These are phyloP conservation scores for Amphichorda felina DNA, from an alignment of 2,329 filamentous ascomycete species.

Conservation along the genomic window DNA sequence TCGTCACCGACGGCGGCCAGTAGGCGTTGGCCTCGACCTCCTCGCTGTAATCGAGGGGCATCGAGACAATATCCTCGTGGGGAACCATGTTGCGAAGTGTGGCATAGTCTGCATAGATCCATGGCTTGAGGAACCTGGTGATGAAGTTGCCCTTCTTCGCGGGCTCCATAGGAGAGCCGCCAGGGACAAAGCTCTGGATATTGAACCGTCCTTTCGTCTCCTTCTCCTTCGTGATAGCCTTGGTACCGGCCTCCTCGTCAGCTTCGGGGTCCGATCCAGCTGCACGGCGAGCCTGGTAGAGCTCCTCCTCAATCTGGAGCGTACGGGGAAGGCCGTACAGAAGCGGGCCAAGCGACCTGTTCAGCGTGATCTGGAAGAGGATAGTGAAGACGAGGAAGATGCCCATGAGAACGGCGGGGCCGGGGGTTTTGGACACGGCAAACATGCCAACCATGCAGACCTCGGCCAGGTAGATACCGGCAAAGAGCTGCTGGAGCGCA, in stretches of 20 bases:
- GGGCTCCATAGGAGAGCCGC: conserved; percentile 6
- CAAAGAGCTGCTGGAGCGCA: conserved; percentile 75
- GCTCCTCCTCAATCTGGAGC: conserved; percentile 27
- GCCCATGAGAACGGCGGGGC: conserved; percentile 65
- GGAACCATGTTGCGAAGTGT: conserved; percentile 62
- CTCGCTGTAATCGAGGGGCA: conserved; percentile 45
- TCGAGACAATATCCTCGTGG: conserved; percentile 29
- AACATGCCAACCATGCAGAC: conserved; percentile 76
- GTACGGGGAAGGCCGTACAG: conserved; percentile 61
- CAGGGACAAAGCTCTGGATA: conserved; percentile 10
- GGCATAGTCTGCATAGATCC: conserved; percentile 61
- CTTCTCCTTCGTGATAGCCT: conserved; percentile 8
- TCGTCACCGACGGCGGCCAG: conserved; percentile 56
- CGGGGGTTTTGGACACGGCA: conserved; percentile 51
- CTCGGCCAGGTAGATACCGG: conserved; percentile 70
- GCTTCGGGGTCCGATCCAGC: conserved; percentile 4
- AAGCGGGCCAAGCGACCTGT: conserved; percentile 57
- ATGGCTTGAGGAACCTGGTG: conserved; percentile 59
- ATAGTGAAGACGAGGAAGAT: conserved; percentile 64
- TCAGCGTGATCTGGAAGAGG: conserved; percentile 64
- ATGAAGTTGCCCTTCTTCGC: conserved; percentile 40
- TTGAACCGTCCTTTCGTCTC: conserved; percentile 15
- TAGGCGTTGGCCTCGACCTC: conserved; percentile 58
- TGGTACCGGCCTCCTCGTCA: conserved; percentile 4
- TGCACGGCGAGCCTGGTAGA: conserved; percentile 16